Percentiles rank a stretch among this genome's conserved stretches.
phyloP scores from a whole-genome alignment of 805 yeast species.

The Nakazawaea populi region DNA sequence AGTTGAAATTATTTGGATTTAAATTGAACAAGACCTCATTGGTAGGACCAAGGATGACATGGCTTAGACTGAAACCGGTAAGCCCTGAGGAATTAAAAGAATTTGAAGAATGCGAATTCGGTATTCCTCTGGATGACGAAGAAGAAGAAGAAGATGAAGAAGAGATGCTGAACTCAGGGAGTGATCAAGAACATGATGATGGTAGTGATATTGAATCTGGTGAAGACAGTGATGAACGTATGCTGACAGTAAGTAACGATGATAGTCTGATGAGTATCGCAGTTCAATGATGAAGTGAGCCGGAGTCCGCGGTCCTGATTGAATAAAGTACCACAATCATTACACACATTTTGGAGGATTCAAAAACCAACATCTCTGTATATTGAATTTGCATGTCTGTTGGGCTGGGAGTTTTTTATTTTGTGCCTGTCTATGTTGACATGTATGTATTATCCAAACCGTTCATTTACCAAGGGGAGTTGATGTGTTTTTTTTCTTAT shows the following conservation, averaged over 20 bases:
- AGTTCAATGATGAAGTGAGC: background rate
- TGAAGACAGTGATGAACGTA: slow-evolving; percentile 8
- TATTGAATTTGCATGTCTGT: too few relatives aligned
- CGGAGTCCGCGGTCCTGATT: too few relatives aligned
- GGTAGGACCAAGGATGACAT: slow-evolving; percentile 91
- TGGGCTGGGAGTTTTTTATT: too few relatives aligned
- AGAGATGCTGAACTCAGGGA: slow-evolving; percentile 11
- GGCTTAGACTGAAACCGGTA: slow-evolving; percentile 80
- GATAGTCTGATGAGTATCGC: slow-evolving; percentile 9
- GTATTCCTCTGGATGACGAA: slow-evolving; percentile 38
- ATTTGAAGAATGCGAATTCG: slow-evolving; percentile 58
- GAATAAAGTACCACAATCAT: too few relatives aligned
- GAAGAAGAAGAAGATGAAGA: slow-evolving; percentile 14
- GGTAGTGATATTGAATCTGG: background rate
- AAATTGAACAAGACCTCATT: slow-evolving; percentile 65
- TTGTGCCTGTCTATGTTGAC: too few relatives aligned
- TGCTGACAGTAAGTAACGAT: slow-evolving; percentile 10
- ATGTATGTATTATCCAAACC: too few relatives aligned
- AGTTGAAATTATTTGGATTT: slow-evolving; percentile 84
- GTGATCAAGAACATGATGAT: slow-evolving; percentile 16
- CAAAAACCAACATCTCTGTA: too few relatives aligned
- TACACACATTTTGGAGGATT: too few relatives aligned
- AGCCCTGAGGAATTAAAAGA: slow-evolving; percentile 57
- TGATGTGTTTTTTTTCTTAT: too few relatives aligned
- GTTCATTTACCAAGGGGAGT: too few relatives aligned